Evolutionary conservation across 805 yeast genomes (phyloP), one percentile per base, ranked within the genome.

Genomic region (Starmerella scarabaei): DNA sequence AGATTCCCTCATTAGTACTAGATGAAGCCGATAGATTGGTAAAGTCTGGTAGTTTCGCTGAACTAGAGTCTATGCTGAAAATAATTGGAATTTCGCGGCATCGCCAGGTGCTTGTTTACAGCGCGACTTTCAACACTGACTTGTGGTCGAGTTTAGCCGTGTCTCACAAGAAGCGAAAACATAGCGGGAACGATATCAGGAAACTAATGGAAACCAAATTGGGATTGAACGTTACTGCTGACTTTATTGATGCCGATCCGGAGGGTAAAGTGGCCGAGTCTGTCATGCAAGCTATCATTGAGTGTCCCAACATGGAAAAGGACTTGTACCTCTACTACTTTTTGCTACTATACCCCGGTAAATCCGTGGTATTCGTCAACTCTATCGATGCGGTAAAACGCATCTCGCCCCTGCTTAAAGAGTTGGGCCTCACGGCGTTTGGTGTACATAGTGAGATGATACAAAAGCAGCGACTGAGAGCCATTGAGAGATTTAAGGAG

Each of bases 11-110:
- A 2, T 53, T 76, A 19, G 94, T 86, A 1, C 65, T 88, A 24
- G 98, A 91, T 66, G 98, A 91, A 60, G 98, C 98, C 11, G 98
- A 91, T 65, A 69, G 98, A 59, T 64, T 91, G 47, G 67, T 91
- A 37, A 95, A 88, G 60, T 94, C 86, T 54, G 96, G 97, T 2
- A 97, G 86, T 61, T 91, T 88, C 56, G 93, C 83, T 44, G 98
- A 91, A 58, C 72, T 91, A 48, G 93, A 80, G 50, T 79, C 75
- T 53, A 79, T 83, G 43, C 62, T 88, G 45, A 83, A 79, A 40
- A 58, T 80, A 14, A 59, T 91, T 19, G 59, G 64, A 58, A 52
- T 69, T 77, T 59, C 71, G 66, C 16, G 64, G 58, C 39, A 46
- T 27, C 53, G 85, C 69, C 98, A 91, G 62, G 82, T 95, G 1